These are phyloP conservation scores for Pyrus communis DNA, from an alignment of 306 rosid species.

Conservation along the genomic window DNA sequence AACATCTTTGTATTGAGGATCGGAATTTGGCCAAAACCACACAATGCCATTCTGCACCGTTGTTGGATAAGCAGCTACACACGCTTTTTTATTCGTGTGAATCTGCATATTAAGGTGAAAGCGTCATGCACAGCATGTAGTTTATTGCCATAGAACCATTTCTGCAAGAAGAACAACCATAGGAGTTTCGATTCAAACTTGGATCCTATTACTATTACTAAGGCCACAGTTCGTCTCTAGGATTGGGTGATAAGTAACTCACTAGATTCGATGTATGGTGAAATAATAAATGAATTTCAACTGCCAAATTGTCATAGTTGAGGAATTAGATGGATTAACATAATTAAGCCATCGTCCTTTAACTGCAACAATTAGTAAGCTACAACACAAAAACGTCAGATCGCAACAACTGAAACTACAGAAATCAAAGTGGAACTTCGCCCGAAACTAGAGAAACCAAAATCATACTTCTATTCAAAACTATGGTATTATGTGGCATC, in stretches of 20 bases:
- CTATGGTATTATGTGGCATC: background rate
- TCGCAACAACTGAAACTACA: background rate
- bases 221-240: background rate
- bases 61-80: conserved; percentile 74
- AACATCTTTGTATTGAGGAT: conserved; percentile 75
- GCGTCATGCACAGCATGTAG: background rate
- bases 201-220: background rate
- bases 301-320: background rate
- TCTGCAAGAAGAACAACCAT: background rate
- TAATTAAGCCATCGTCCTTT: background rate
- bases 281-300: too few relatives aligned
- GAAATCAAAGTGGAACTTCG: background rate
- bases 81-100: conserved; percentile 64
- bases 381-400: background rate
- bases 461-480: background rate
- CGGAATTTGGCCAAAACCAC: conserved; percentile 89
- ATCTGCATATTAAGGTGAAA: conserved; percentile 40
- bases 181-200: background rate
- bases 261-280: background rate
- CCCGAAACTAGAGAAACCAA: background rate
- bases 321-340: background rate
- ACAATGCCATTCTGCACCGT: conserved; percentile 63
- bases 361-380: background rate
- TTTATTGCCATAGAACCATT: background rate
- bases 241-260: background rate